Evolutionary conservation across 257 asterid genomes (phyloP).

Genomic region (Mitragyna speciosa): DNA sequence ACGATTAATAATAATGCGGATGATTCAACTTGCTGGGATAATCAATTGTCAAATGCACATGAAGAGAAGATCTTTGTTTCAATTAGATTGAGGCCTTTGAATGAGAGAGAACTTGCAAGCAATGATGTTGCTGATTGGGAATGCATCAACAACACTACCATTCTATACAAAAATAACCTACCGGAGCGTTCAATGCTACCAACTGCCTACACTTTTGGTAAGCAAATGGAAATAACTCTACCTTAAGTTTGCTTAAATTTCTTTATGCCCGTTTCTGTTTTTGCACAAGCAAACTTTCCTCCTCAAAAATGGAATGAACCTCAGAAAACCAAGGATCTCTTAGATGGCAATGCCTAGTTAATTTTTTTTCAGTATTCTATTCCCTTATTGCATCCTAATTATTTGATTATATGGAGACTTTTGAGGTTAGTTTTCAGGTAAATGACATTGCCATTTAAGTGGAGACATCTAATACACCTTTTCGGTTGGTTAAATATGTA

Average conservation of each 20-base stretch:
- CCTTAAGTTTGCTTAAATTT: not conserved
- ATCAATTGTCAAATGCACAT: constrained; percentile 48
- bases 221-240: constrained; percentile 7
- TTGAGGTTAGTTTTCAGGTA: not conserved
- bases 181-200: constrained; percentile 65
- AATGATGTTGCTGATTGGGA: constrained; percentile 80
- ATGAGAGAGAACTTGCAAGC: constrained; percentile 52
- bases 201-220: constrained; percentile 71
- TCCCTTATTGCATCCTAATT: not conserved
- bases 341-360: no score
- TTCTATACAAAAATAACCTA: constrained; percentile 57
- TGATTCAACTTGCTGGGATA: constrained; percentile 39
- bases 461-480: not conserved
- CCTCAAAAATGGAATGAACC: not conserved
- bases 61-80: constrained; percentile 90
- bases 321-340: not conserved
- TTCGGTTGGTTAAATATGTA: not conserved
- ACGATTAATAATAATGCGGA: constrained; percentile 39
- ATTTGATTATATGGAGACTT: not conserved
- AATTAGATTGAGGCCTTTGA: constrained; percentile 78
- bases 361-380: not conserved
- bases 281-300: not conserved
- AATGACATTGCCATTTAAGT: not conserved
- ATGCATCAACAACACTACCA: constrained; percentile 72
- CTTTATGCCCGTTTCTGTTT: not conserved